These are phyloP conservation scores for Oryza brachyantha DNA, from an alignment of 176 grass and related monocot genomes.

Conservation along the genomic window DNA sequence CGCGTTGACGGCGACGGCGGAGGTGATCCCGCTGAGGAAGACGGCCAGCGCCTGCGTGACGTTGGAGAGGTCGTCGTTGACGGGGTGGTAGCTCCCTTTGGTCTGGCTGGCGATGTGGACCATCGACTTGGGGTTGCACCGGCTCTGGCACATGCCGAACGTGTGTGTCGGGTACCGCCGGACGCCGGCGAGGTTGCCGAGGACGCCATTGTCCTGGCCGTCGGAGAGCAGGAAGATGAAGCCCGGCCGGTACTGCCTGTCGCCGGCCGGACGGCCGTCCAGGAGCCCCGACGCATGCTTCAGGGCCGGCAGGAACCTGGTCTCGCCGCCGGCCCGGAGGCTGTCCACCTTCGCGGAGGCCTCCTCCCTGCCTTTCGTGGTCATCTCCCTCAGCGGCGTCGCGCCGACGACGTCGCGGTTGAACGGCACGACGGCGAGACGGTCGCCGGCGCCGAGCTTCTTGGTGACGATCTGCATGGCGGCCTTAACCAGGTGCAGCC, in stretches of 20 bases:
- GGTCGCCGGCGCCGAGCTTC: background rate
- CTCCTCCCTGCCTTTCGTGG: background rate
- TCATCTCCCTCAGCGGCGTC: background rate
- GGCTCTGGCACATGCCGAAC: background rate
- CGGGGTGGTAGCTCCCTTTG: background rate
- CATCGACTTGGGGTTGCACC: background rate
- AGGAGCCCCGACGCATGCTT: background rate
- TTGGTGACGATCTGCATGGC: background rate
- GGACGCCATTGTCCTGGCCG: background rate
- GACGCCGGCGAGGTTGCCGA: background rate
- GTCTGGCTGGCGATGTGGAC: background rate
- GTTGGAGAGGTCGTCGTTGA: background rate
- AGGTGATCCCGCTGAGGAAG: background rate
- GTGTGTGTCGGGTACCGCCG: background rate
- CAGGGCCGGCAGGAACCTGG: background rate
- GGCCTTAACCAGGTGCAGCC: background rate
- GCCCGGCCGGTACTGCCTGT: background rate
- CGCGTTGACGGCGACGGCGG: background rate
- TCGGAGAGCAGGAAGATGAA: background rate
- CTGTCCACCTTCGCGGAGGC: background rate
- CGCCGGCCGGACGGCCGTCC: background rate
- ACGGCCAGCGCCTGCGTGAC: background rate
- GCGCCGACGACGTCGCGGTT: background rate
- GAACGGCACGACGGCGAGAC: background rate
- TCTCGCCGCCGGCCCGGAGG: background rate